Percentiles rank a stretch among this genome's conserved stretches.
Evolutionary conservation across 2,329 filamentous ascomycete species (phyloP).

Genomic region (Cercospora citrullina): DNA sequence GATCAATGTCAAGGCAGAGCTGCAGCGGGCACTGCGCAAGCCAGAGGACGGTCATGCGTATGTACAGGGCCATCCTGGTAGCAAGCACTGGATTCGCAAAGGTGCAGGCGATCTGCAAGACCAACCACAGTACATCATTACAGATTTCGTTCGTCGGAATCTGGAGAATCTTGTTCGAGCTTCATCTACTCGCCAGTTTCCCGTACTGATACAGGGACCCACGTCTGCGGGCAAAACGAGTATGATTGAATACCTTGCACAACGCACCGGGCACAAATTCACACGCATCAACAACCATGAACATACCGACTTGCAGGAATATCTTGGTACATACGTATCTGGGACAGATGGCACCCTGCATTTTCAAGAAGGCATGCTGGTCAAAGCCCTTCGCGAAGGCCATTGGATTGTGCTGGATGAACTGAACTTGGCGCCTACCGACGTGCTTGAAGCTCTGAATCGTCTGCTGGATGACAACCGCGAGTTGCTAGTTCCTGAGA

Average conservation of each 20-base stretch:
- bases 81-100: constrained; percentile 70
- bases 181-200: constrained; percentile 86
- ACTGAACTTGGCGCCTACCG: constrained; percentile 91
- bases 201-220: constrained; percentile 91
- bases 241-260: constrained; percentile 99
- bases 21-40: constrained; percentile 74
- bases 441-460: constrained; percentile 95
- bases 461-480: constrained; percentile 93
- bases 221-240: constrained; percentile 98
- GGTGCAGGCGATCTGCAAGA: constrained; percentile 67
- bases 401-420: constrained; percentile 99
- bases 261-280: constrained; percentile 93
- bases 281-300: constrained; percentile 99
- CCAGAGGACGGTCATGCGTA: constrained; percentile 76
- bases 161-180: constrained; percentile 91
- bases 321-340: constrained; percentile 91
- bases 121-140: constrained; percentile 91
- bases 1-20: constrained; percentile 67
- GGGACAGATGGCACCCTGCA: constrained; percentile 77
- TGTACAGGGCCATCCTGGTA: constrained; percentile 56
- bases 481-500: constrained; percentile 93
- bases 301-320: constrained; percentile 96
- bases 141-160: constrained; percentile 91
- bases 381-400: constrained; percentile 86
- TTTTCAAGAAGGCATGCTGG: constrained; percentile 91